Base-by-base conservation (phyloP, 2,329 filamentous ascomycete genomes). In the Talaromyces verruculosus region DNA sequence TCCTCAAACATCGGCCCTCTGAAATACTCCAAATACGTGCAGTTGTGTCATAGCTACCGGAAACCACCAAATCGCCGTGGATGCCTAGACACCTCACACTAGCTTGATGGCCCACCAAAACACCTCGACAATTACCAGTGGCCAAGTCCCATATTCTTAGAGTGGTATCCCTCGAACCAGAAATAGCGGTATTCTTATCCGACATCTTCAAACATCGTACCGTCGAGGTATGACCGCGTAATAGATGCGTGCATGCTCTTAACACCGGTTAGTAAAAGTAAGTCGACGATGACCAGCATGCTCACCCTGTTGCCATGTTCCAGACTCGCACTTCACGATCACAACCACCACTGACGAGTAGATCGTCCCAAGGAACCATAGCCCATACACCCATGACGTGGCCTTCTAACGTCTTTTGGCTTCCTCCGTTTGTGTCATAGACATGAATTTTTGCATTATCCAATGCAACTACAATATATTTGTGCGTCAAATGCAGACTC, bases 381-480 rank as follows among this genome's bases (percentile, higher is more conserved):
- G 95, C 95, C 95, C 95, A 99, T 22, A 99, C 95, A 47, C 95
- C 95, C 95, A 99, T 99, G 53, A 98, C 91, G 80, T 99, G 95
- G 11, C 95, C 95, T 74, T 95, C 90, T 33, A 99, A 82, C 2
- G 92, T 97, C 76, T 93, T 92, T 72, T 96, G 89, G 69, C 92
- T 88, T 71, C 93, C 89, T 39, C 95, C 95, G 70, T 95, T 88
- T 0, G 92, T 93, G 76, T 98, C 92, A 75, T 98, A 99, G 30
- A 99, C 93, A 78, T 99, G 95, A 55, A 99, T 99, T 82, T 96
- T 96, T 43, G 95, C 94, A 78, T 98, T 99, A 82, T 99, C 95
- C 68, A 99, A 85, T 60, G 95, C 95, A 69, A 98, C 93, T 58
- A 99, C 93, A 73, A 99, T 98, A 80, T 98, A 98, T 76, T 96